A percentile compares a stretch with the other conserved stretches of the same genome.
phyloP scores from a whole-genome alignment of 2,329 filamentous ascomycete species.

The Orbilia oligospora region DNA sequence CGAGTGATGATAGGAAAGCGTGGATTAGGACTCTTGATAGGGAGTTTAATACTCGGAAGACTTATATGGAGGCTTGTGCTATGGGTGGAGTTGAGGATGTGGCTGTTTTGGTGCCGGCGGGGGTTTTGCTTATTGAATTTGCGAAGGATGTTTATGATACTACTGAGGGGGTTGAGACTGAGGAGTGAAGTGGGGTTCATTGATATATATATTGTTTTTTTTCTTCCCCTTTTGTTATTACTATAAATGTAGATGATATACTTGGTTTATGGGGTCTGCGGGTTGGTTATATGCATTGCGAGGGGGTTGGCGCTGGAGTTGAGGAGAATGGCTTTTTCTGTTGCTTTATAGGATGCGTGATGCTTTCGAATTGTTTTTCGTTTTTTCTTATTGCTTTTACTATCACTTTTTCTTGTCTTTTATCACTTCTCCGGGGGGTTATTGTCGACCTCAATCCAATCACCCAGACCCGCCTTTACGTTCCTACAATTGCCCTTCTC shows the following conservation, averaged over 20 bases:
- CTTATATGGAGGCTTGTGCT: slow-evolving; percentile 46
- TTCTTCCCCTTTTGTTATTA: not conserved
- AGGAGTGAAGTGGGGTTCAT: not conserved
- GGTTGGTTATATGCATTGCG: slow-evolving; percentile 1
- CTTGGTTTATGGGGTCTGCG: not conserved
- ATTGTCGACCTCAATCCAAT: too few species aligned
- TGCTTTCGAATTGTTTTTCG: too few species aligned
- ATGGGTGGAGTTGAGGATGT: slow-evolving; percentile 54
- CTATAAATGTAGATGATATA: not conserved
- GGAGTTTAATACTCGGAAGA: slow-evolving; percentile 42
- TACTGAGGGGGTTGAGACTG: slow-evolving; percentile 9
- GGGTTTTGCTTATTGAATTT: slow-evolving; percentile 49
- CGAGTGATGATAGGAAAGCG: slow-evolving; percentile 37
- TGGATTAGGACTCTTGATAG: slow-evolving; percentile 53
- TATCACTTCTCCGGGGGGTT: too few species aligned
- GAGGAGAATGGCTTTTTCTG: not conserved
- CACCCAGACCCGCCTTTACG: too few species aligned
- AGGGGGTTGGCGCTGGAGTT: not conserved
- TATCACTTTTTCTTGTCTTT: too few species aligned
- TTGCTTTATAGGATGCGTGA: too few species aligned
- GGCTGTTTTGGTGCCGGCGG: slow-evolving; percentile 44
- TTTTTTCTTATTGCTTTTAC: too few species aligned
- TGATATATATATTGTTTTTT: not conserved
- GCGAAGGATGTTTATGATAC: slow-evolving; percentile 59
- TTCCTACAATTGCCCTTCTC: too few species aligned